Percentiles rank a stretch among this genome's conserved stretches.
Conservation (phyloP, 2,329 filamentous ascomycete species). For the Pseudopithomyces chartarum region DNA sequence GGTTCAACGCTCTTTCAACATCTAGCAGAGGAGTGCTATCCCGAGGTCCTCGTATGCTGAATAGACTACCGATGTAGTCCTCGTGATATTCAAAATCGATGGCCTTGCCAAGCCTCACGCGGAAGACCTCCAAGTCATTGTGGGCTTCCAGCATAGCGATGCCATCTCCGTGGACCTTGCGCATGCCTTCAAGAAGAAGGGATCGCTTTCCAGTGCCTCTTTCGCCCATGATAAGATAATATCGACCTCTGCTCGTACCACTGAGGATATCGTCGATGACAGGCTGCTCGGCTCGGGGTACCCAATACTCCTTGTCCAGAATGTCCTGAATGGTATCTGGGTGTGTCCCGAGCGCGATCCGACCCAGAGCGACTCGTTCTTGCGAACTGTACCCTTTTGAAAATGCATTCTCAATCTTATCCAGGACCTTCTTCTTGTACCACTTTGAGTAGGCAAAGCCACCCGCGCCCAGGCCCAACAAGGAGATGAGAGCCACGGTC, state of each 20-base stretch:
- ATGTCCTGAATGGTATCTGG: constrained; percentile 33
- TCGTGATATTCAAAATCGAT: constrained; percentile 97
- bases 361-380: constrained; percentile 37
- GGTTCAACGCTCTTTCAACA: constrained; percentile 95
- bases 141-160: constrained; percentile 96
- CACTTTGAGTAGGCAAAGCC: constrained; percentile 41
- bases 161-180: constrained; percentile 83
- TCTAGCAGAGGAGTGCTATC: constrained; percentile 91
- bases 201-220: constrained; percentile 96
- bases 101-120: constrained; percentile 87
- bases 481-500: constrained; percentile 40
- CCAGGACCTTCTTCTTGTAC: constrained; percentile 36
- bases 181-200: constrained; percentile 93
- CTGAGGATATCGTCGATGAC: constrained; percentile 80
- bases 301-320: constrained; percentile 70
- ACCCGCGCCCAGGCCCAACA: constrained; percentile 38
- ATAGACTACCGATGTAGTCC: constrained; percentile 94
- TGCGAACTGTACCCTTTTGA: constrained; percentile 40
- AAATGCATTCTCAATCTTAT: constrained; percentile 43
- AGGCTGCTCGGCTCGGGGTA: constrained; percentile 78
- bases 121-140: constrained; percentile 91
- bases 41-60: constrained; percentile 88
- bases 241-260: constrained; percentile 75
- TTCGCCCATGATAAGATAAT: constrained; percentile 89
- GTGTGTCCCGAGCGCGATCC: constrained; percentile 34